Evolutionary conservation across 2,329 filamentous ascomycete genomes (phyloP).

Genomic region (Hypoxylon rubiginosum): DNA sequence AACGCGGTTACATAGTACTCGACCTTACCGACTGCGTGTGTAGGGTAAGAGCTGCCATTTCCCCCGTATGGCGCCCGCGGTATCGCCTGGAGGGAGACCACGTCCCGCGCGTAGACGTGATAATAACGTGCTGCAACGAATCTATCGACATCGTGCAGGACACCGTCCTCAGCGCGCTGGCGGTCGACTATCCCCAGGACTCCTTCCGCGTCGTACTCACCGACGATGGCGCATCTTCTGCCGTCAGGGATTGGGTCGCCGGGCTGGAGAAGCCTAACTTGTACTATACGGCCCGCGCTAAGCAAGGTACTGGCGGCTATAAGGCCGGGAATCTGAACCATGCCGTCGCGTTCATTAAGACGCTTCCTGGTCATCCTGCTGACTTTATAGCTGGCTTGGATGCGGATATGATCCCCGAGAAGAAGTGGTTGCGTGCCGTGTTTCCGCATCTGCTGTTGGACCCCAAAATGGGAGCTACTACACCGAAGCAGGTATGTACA

Average conservation of each 20-base stretch:
- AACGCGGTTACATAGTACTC: not conserved
- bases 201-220: slow-evolving; percentile 6
- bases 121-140: slow-evolving; percentile 17
- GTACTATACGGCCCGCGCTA: slow-evolving; percentile 16
- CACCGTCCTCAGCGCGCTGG: slow-evolving; percentile 14
- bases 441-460: slow-evolving; percentile 14
- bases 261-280: slow-evolving; percentile 2
- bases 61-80: slow-evolving; percentile 2
- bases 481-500: slow-evolving; percentile 9
- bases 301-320: slow-evolving; percentile 1
- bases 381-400: slow-evolving; percentile 16
- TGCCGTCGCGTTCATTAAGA: slow-evolving; percentile 14
- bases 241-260: slow-evolving; percentile 1
- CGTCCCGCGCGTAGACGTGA: slow-evolving; percentile 9
- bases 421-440: slow-evolving; percentile 17
- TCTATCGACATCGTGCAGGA: slow-evolving; percentile 8
- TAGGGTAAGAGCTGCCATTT: not conserved
- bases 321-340: slow-evolving; percentile 29
- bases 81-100: not conserved
- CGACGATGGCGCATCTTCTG: slow-evolving; percentile 9
- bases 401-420: slow-evolving; percentile 24
- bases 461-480: slow-evolving; percentile 2
- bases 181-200: slow-evolving; percentile 9
- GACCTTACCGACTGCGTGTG: not conserved
- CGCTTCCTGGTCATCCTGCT: slow-evolving; percentile 12